These are phyloP conservation scores for Trametes polyzona DNA, from an alignment of 1,284 basidiomycete genomes.

Conservation along the genomic window DNA sequence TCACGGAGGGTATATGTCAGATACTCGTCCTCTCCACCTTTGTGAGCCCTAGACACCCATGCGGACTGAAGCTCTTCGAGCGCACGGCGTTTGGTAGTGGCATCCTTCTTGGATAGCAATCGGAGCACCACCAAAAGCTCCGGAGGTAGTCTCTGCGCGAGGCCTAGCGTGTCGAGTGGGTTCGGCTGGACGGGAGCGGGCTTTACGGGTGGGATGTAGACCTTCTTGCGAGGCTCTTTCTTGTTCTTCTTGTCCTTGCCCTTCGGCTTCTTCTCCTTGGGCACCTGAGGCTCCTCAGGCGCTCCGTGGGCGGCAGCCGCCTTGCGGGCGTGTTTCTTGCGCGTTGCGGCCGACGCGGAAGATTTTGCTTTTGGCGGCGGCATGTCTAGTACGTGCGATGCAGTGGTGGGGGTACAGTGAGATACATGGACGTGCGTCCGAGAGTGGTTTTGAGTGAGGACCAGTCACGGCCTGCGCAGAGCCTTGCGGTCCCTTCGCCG, in stretches of 20 bases:
- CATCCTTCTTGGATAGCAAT: constrained; percentile 90
- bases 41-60: constrained; percentile 65
- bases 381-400: constrained; percentile 4
- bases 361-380: constrained; percentile 57
- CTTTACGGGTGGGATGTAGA: constrained; percentile 86
- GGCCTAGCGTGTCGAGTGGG: constrained; percentile 88
- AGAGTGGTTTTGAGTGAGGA: not conserved
- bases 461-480: not conserved
- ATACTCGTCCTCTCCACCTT: constrained; percentile 46
- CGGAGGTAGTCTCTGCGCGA: constrained; percentile 77
- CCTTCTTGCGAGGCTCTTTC: constrained; percentile 71
- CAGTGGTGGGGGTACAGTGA: not conserved
- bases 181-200: constrained; percentile 85
- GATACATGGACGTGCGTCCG: not conserved
- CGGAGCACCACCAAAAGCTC: constrained; percentile 87
- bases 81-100: constrained; percentile 84
- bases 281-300: constrained; percentile 36
- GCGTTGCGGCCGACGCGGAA: constrained; percentile 78
- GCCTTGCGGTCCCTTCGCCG: not conserved
- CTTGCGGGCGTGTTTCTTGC: constrained; percentile 84
- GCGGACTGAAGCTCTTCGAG: constrained; percentile 80
- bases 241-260: constrained; percentile 64
- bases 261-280: constrained; percentile 50
- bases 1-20: constrained; percentile 55
- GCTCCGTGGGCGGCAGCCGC: constrained; percentile 39